Conservation (phyloP, 768 basidiomycete genomes). For the Boletus edulis region DNA sequence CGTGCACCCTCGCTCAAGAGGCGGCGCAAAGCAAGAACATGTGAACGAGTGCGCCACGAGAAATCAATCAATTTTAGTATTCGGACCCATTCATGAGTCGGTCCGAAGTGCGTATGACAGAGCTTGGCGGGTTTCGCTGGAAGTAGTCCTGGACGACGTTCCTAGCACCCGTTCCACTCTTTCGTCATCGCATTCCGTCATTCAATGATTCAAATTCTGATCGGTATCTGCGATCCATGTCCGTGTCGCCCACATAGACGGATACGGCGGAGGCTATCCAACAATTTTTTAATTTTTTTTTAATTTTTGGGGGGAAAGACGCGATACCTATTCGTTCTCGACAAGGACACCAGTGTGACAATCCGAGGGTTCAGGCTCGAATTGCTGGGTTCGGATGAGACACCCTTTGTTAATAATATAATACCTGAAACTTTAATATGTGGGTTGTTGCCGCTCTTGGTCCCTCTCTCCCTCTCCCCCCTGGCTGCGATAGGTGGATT, state of each 20-base stretch:
- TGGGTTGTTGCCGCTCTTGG: neutral
- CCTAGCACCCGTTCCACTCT: slow-evolving; percentile 2
- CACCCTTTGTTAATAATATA: no score
- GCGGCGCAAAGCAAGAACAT: neutral
- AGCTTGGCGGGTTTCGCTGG: neutral
- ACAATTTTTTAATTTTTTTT: no score
- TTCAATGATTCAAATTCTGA: slow-evolving; percentile 3
- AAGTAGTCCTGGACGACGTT: slow-evolving; percentile 6
- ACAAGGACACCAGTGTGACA: no score
- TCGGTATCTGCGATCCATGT: slow-evolving; percentile 12
- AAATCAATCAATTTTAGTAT: neutral
- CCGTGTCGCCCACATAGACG: neutral
- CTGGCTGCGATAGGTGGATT: neutral
- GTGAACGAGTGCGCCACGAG: neutral
- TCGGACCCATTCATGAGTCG: slow-evolving; percentile 3
- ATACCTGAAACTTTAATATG: slow-evolving; percentile 9
- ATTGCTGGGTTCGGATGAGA: no score
- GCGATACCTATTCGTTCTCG: no score
- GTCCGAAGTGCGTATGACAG: slow-evolving; percentile 4
- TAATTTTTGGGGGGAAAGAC: no score
- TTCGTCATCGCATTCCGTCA: slow-evolving; percentile 21
- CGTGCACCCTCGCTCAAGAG: neutral
- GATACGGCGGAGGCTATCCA: no score
- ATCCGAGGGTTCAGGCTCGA: no score
- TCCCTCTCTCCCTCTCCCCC: neutral